Evolutionary conservation across 768 basidiomycete species (phyloP).

Genomic region (Clitopilus passeckerianus): DNA sequence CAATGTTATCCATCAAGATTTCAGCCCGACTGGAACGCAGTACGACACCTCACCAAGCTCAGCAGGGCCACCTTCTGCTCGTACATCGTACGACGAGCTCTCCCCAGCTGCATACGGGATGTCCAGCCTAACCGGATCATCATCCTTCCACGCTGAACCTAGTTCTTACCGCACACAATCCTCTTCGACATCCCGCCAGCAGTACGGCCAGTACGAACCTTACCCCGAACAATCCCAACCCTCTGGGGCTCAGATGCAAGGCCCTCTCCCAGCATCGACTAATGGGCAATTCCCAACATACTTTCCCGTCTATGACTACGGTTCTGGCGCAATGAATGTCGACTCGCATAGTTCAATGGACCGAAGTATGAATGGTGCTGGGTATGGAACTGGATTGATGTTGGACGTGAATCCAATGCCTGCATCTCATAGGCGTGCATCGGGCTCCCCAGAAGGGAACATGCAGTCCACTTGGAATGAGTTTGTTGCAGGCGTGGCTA

Average conservation of each 20-base stretch:
- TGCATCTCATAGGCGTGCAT: conserved; percentile 30
- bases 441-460: conserved; percentile 57
- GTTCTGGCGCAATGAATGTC: conserved; percentile 24
- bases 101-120: conserved; percentile 44
- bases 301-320: conserved; percentile 75
- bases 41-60: conserved; percentile 9
- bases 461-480: conserved; percentile 65
- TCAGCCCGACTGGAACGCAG: conserved; percentile 5
- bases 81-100: conserved; percentile 21
- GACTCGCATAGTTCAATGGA: conserved; percentile 12
- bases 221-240: conserved; percentile 15
- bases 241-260: conserved; percentile 10
- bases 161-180: conserved; percentile 24
- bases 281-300: conserved; percentile 51
- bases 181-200: conserved; percentile 6
- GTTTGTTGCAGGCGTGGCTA: conserved; percentile 45
- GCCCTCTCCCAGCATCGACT: conserved; percentile 2
- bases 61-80: conserved; percentile 6
- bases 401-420: conserved; percentile 35
- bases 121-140: conserved; percentile 26
- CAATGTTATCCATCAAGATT: conserved; percentile 8
- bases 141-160: conserved; percentile 29
- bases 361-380: conserved; percentile 12
- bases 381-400: conserved; percentile 24
- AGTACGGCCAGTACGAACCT: conserved; percentile 6